Evolutionary conservation across 768 basidiomycete species (phyloP), one percentile per base, ranked within the genome.

Genomic region (Coprinopsis marcescibilis): DNA sequence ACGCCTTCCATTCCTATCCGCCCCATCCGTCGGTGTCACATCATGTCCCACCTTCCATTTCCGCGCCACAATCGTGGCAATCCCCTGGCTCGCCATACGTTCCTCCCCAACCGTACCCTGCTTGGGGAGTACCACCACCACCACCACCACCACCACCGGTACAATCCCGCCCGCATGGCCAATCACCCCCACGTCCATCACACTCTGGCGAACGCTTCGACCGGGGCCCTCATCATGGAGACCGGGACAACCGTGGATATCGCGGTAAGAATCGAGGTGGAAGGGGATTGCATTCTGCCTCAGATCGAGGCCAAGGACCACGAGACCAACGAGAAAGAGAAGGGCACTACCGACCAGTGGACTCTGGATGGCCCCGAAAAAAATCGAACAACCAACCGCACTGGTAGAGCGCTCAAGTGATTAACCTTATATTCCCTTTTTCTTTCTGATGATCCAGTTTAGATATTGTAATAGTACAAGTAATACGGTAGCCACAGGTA

Each of bases 281-380:
- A 11, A 30, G 39, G 48, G 41, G 44, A 1, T 46, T 41, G 7
- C 48, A 51, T 27, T 46, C 46, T 37, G 40, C 41, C 13, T 36
- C 45, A 17, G 60, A 57, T 27, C 57, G 59, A 25, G 54, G 52
- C 40, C 50, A 66, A 29, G 55, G 59, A 24, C 68, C 66, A 33
- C 57, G 69, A 23, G 39, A 15, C 10, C 19, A 30, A 43, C 41
- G 30, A n/a, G n/a, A 7, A n/a, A 26, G 41, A 11, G 27, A 43
- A 4, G 17, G 19, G 11, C 19, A 8, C 26, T 6, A 20, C 10
- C 5, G 39, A 40, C 26, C 26, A 33, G 64, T 74, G 14, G 83
- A 85, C 54, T 70, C 77, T 25, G 78, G 79, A 1, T 83, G 81
- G 81, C 74, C 75, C 36, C 70, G 77, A 35, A 64, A 65, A 47